phyloP scores from a whole-genome alignment of 257 asterid genomes.

The Scutellaria galericulata region DNA sequence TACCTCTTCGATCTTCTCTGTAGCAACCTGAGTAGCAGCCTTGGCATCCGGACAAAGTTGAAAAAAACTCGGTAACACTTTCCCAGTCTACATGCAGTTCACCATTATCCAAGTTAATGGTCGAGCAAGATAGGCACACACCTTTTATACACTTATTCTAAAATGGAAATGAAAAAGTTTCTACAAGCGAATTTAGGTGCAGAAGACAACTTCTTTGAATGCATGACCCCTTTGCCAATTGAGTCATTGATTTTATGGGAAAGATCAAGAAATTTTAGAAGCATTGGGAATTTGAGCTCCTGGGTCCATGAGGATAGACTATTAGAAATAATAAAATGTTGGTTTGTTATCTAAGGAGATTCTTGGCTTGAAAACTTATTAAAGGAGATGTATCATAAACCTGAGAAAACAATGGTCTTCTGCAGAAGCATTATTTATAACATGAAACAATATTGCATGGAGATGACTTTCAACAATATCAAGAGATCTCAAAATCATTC shows the following conservation, averaged over 20 bases:
- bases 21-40: conserved; percentile 56
- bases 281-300: not conserved
- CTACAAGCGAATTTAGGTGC: too few relatives aligned
- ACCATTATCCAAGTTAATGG: not conserved
- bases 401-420: conserved; percentile 10
- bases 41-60: conserved; percentile 77
- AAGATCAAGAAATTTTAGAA: not conserved
- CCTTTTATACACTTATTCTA: not conserved
- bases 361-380: too few relatives aligned
- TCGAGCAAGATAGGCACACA: too few relatives aligned
- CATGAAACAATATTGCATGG: not conserved
- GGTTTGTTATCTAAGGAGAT: too few relatives aligned
- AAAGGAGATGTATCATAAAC: not conserved
- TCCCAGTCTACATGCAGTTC: conserved; percentile 47
- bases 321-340: too few relatives aligned
- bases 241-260: not conserved
- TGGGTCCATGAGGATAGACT: too few relatives aligned
- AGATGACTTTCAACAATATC: too few relatives aligned
- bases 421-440: conserved; percentile 2
- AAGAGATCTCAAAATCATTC: not conserved
- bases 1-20: conserved; percentile 56
- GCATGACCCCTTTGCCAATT: not conserved
- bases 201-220: too few relatives aligned
- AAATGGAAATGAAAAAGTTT: not conserved
- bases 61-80: conserved; percentile 58